Conservation (phyloP, 768 basidiomycete genomes). For the Amanita inopinata region DNA sequence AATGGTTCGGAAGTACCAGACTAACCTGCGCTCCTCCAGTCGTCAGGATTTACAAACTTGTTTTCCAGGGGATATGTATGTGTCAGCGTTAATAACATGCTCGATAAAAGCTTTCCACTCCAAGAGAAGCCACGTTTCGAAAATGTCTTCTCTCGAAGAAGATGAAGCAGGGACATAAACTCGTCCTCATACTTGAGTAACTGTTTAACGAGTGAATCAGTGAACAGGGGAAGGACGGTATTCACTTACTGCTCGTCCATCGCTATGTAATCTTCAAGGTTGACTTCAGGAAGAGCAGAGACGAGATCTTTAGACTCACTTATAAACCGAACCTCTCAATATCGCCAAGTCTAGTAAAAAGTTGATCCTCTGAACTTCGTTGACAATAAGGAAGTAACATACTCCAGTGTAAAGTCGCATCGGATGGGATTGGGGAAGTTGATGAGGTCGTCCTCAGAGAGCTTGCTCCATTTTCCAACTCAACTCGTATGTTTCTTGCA, state of each 20-base stretch:
- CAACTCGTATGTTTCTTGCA: constrained; percentile 53
- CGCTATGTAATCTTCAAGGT: constrained; percentile 22
- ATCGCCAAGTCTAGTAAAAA: constrained; percentile 53
- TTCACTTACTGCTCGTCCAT: constrained; percentile 48
- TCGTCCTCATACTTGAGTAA: constrained; percentile 54
- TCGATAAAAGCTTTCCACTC: constrained; percentile 68
- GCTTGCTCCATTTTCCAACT: constrained; percentile 81
- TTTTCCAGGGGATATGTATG: constrained; percentile 78
- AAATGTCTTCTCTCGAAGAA: constrained; percentile 60
- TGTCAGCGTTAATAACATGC: constrained; percentile 62
- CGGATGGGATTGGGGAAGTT: constrained; percentile 61
- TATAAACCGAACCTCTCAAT: constrained; percentile 70
- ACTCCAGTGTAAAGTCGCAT: constrained; percentile 88
- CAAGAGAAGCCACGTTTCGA: constrained; percentile 80
- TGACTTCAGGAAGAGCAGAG: not conserved
- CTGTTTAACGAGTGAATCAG: constrained; percentile 24
- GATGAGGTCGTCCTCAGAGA: constrained; percentile 62
- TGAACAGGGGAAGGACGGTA: not conserved
- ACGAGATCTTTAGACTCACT: constrained; percentile 34
- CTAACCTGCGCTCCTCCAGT: constrained; percentile 65
- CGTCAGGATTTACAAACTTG: constrained; percentile 68
- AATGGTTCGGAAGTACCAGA: not conserved
- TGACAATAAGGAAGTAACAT: constrained; percentile 18
- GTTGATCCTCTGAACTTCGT: constrained; percentile 5
- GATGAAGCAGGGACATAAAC: constrained; percentile 46